Evolutionary conservation across 768 basidiomycete genomes (phyloP).

Genomic region (Albatrellus ellisii): DNA sequence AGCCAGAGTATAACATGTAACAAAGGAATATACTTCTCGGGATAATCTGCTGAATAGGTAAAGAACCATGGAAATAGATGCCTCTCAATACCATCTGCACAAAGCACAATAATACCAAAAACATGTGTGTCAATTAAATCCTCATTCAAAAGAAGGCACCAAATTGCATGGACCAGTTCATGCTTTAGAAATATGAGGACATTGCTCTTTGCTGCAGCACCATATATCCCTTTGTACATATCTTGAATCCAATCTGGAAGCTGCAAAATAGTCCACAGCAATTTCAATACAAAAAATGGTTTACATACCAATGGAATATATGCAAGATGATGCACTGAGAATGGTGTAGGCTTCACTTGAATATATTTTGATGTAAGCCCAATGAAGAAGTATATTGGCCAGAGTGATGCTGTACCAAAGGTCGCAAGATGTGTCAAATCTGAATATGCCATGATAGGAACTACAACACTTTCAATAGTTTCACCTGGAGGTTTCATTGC

Average conservation of each 20-base stretch:
- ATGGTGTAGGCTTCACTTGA: no score
- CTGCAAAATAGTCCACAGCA: background rate
- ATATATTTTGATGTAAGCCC: no score
- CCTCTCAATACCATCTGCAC: conserved; percentile 16
- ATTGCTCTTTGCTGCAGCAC: background rate
- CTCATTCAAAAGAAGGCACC: conserved; percentile 15
- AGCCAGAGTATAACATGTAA: background rate
- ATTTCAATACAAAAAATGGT: background rate
- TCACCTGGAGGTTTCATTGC: no score
- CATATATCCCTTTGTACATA: background rate
- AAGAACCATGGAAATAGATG: conserved; percentile 17
- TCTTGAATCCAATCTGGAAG: conserved; percentile 3
- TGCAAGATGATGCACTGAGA: conserved; percentile 18
- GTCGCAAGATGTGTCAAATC: no score
- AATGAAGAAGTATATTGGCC: no score
- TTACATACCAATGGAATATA: conserved; percentile 14
- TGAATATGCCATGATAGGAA: no score
- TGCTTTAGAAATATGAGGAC: background rate
- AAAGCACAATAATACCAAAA: conserved; percentile 18
- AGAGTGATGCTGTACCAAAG: no score
- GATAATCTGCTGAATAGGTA: conserved; percentile 22
- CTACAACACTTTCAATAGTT: no score
- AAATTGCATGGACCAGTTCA: conserved; percentile 21
- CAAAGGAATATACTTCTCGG: conserved; percentile 21
- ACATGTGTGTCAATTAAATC: conserved; percentile 17